phyloP scores from a whole-genome alignment of 805 yeast species.

The Candida michaelii region DNA sequence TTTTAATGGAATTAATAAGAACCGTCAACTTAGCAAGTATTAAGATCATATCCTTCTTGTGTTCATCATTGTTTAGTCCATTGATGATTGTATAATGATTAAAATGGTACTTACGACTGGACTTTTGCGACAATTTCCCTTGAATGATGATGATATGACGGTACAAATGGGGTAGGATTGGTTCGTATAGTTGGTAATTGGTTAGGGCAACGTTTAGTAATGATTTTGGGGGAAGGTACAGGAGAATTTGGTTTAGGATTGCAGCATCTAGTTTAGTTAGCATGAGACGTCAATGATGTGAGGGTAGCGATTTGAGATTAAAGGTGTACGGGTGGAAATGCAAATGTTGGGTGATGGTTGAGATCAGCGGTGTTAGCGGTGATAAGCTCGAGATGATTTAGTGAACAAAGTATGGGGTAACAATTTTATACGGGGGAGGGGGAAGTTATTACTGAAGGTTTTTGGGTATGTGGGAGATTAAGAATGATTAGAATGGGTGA shows the following conservation, averaged over 20 bases:
- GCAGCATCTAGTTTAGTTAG: conserved; percentile 7
- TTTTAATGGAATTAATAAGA: conserved; percentile 16
- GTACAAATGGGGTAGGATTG: conserved; percentile 31
- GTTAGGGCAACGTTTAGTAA: conserved; percentile 33
- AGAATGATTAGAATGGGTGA: no score
- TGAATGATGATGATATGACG: conserved; percentile 17
- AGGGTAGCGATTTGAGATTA: no score
- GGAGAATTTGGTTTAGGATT: conserved; percentile 1
- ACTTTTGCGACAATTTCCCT: not conserved
- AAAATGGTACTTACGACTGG: conserved; percentile 7
- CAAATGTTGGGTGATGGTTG: no score
- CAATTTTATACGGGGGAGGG: no score
- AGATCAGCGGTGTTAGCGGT: no score
- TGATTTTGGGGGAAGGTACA: conserved; percentile 23
- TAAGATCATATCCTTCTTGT: conserved; percentile 7
- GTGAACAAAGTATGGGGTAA: no score
- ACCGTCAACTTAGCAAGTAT: conserved; percentile 18
- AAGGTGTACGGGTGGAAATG: no score
- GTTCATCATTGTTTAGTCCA: conserved; percentile 16
- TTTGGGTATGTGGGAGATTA: no score
- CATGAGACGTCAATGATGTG: no score
- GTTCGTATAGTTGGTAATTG: conserved; percentile 34
- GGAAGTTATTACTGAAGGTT: no score
- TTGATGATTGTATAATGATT: conserved; percentile 26
- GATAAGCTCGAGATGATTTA: no score